A percentile compares a stretch with the other conserved stretches of the same genome.
phyloP scores from a whole-genome alignment of 2,329 filamentous ascomycete species.

The Delphinella strobiligena region DNA sequence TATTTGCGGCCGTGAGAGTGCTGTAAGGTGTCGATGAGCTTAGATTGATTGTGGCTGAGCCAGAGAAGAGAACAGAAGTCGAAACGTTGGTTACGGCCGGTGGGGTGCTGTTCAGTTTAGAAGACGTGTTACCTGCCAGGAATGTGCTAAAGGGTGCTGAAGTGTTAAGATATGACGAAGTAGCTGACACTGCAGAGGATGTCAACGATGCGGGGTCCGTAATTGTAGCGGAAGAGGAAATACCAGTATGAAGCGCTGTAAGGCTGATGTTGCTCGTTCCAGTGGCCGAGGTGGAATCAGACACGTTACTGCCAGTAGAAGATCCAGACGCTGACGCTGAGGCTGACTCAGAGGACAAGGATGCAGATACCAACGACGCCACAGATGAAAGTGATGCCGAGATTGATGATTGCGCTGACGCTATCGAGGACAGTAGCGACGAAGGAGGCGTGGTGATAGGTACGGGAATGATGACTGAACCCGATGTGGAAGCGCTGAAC shows the following conservation, averaged over 20 bases:
- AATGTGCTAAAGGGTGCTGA: constrained; percentile 1
- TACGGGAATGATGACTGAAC: constrained; percentile 14
- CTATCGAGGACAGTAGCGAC: constrained; percentile 8
- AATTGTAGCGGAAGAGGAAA: not conserved
- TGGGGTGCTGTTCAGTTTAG: constrained; percentile 1
- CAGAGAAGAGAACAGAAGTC: constrained; percentile 3
- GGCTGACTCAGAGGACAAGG: constrained; percentile 2
- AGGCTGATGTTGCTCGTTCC: not conserved
- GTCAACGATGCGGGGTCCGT: not conserved
- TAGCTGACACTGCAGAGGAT: not conserved
- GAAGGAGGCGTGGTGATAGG: constrained; percentile 12
- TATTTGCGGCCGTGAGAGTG: too few species aligned
- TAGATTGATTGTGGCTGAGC: not conserved
- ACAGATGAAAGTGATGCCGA: constrained; percentile 2
- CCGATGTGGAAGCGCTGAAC: constrained; percentile 8
- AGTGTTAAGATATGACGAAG: constrained; percentile 3
- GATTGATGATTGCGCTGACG: constrained; percentile 5
- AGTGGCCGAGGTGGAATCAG: not conserved
- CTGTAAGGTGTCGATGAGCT: too few species aligned
- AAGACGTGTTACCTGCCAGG: not conserved
- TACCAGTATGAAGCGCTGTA: not conserved
- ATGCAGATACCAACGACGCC: constrained; percentile 3
- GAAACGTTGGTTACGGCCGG: constrained; percentile 3
- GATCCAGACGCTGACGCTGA: constrained; percentile 4
- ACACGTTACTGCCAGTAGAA: constrained; percentile 1